Evolutionary conservation across 805 yeast genomes (phyloP).

Genomic region (Nakazawaea sp.): DNA sequence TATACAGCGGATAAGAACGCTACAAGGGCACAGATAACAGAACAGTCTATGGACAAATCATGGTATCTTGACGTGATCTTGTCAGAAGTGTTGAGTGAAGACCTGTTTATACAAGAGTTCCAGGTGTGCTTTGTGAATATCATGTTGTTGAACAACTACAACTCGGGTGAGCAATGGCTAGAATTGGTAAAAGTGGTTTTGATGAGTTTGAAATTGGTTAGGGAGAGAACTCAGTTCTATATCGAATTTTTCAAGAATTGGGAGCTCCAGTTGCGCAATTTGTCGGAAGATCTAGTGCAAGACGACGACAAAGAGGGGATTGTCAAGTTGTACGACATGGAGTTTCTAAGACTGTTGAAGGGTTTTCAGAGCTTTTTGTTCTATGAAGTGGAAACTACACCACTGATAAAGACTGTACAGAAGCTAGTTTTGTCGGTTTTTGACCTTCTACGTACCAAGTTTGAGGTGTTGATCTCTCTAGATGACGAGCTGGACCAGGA

Average conservation of each 20-base stretch:
- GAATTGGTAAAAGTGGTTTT: constrained; percentile 37
- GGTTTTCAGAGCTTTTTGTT: constrained; percentile 4
- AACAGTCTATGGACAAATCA: constrained; percentile 51
- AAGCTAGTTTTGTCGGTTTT: constrained; percentile 2
- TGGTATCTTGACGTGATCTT: constrained; percentile 43
- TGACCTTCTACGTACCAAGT: constrained; percentile 3
- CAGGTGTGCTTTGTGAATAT: constrained; percentile 43
- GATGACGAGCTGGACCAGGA: constrained; percentile 2
- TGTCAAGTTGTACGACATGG: constrained; percentile 4
- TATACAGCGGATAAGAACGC: constrained; percentile 29
- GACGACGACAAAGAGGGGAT: constrained; percentile 6
- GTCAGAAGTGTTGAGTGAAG: constrained; percentile 21
- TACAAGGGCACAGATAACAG: constrained; percentile 34
- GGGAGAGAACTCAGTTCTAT: constrained; percentile 20
- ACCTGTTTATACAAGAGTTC: constrained; percentile 39
- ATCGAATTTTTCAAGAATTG: constrained; percentile 25
- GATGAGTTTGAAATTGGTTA: constrained; percentile 25
- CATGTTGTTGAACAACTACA: constrained; percentile 52
- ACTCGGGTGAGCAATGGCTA: constrained; percentile 62
- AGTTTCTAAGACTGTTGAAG: constrained; percentile 3
- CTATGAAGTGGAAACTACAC: background rate
- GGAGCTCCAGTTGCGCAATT: constrained; percentile 26
- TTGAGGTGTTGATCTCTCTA: constrained; percentile 3
- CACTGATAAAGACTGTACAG: constrained; percentile 1
- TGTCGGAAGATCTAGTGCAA: constrained; percentile 4